Percentiles rank a stretch among this genome's conserved stretches.
Conservation (phyloP, 2,329 filamentous ascomycete species). For the Fusarium sp. region DNA sequence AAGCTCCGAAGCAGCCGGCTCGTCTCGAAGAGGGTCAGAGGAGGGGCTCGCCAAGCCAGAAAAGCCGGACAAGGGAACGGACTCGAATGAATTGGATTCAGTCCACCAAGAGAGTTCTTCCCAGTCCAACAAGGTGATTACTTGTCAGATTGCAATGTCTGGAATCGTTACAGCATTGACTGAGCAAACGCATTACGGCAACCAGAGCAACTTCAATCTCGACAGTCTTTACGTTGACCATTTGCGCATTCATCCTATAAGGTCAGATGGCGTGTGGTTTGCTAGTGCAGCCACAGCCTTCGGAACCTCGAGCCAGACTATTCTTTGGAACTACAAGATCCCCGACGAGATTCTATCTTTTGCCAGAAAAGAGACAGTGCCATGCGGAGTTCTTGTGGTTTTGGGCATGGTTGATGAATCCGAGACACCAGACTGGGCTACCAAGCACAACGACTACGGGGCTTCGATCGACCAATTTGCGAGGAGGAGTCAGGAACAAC, state of each 20-base stretch:
- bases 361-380: conserved; percentile 64
- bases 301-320: conserved; percentile 64
- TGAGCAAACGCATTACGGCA: conserved; percentile 48
- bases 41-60: conserved; percentile 14
- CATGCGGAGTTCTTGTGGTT: conserved; percentile 70
- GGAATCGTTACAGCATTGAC: conserved; percentile 61
- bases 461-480: conserved; percentile 49
- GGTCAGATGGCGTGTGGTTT: conserved; percentile 65
- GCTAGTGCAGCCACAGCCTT: conserved; percentile 67
- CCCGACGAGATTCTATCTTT: conserved; percentile 65
- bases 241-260: conserved; percentile 52
- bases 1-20: not conserved
- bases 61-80: not conserved
- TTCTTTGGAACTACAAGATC: conserved; percentile 72
- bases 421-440: conserved; percentile 68
- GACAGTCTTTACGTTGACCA: conserved; percentile 62
- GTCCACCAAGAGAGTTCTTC: conserved; percentile 48
- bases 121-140: conserved; percentile 50
- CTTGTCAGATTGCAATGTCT: conserved; percentile 62
- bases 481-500: conserved; percentile 55
- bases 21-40: not conserved
- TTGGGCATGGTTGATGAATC: conserved; percentile 62
- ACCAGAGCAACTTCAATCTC: conserved; percentile 38
- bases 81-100: conserved; percentile 49
- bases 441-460: conserved; percentile 53